These are phyloP conservation scores for Leucocoprinus leucothites DNA, from an alignment of 768 basidiomycete species.

Conservation along the genomic window DNA sequence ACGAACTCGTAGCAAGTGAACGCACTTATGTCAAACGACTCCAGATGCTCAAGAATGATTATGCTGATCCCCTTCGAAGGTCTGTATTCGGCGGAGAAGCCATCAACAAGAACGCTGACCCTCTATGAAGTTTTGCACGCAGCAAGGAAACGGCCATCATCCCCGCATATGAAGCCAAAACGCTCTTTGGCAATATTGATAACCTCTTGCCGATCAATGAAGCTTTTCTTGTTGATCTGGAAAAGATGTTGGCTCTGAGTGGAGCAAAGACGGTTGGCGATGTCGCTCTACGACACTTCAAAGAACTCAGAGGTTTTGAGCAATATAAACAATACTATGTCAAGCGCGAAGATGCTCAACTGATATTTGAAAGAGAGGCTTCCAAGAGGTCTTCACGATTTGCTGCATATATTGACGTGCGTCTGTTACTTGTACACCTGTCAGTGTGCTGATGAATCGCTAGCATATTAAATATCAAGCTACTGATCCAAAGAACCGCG, in stretches of 20 bases:
- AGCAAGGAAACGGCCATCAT: constrained; percentile 86
- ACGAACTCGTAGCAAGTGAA: constrained; percentile 88
- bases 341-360: constrained; percentile 90
- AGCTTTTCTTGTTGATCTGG: constrained; percentile 79
- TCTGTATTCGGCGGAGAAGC: constrained; percentile 85
- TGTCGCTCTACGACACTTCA: constrained; percentile 84
- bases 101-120: constrained; percentile 75
- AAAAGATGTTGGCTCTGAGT: constrained; percentile 68
- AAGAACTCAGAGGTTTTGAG: constrained; percentile 80
- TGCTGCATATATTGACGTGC: constrained; percentile 82
- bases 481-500: constrained; percentile 69
- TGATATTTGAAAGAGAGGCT: constrained; percentile 81
- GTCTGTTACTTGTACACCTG: constrained; percentile 23
- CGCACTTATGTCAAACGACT: constrained; percentile 84
- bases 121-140: constrained; percentile 80
- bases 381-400: constrained; percentile 80
- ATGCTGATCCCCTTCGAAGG: constrained; percentile 86
- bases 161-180: constrained; percentile 87
- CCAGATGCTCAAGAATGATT: constrained; percentile 78
- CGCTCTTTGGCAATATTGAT: constrained; percentile 92
- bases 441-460: constrained; percentile 13
- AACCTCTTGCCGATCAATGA: constrained; percentile 87
- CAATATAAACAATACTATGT: constrained; percentile 89
- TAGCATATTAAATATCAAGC: constrained; percentile 87
- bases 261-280: constrained; percentile 63